phyloP scores from a whole-genome alignment of 2,329 filamentous ascomycete species.

The Sporothrix sp. region DNA sequence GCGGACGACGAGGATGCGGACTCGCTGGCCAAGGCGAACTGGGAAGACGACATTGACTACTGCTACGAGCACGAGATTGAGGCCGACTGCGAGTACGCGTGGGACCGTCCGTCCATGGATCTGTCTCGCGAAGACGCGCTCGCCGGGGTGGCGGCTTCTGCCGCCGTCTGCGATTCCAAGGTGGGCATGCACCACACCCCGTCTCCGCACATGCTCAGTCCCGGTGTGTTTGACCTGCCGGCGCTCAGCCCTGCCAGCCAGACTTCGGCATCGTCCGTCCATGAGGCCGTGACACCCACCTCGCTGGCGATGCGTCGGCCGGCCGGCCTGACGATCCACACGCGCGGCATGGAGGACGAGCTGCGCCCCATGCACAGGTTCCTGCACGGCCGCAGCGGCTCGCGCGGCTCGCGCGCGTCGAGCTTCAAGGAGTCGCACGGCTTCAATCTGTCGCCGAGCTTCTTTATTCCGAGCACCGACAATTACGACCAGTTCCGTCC shows the following conservation, averaged over 20 bases:
- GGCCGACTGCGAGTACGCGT: slow-evolving; percentile 56
- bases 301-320: slow-evolving; percentile 21
- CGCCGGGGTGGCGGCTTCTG: slow-evolving; percentile 19
- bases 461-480: slow-evolving; percentile 49
- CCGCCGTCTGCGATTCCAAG: slow-evolving; percentile 1
- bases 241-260: slow-evolving; percentile 42
- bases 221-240: slow-evolving; percentile 33
- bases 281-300: slow-evolving; percentile 38
- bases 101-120: slow-evolving; percentile 50
- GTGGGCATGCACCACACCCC: background rate
- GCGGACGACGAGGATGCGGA: slow-evolving; percentile 23
- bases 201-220: slow-evolving; percentile 23
- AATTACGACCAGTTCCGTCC: slow-evolving; percentile 31
- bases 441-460: slow-evolving; percentile 49
- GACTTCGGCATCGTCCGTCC: slow-evolving; percentile 29
- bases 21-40: slow-evolving; percentile 36
- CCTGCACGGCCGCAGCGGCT: slow-evolving; percentile 27
- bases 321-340: slow-evolving; percentile 17
- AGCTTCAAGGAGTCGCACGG: slow-evolving; percentile 51
- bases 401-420: slow-evolving; percentile 36
- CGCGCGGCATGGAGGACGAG: slow-evolving; percentile 5
- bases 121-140: slow-evolving; percentile 25
- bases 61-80: slow-evolving; percentile 61
- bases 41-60: slow-evolving; percentile 63
- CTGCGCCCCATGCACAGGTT: slow-evolving; percentile 15